These are phyloP conservation scores for Penicillium silybi DNA, from an alignment of 495 filamentous ascomycete species.

Conservation along the genomic window DNA sequence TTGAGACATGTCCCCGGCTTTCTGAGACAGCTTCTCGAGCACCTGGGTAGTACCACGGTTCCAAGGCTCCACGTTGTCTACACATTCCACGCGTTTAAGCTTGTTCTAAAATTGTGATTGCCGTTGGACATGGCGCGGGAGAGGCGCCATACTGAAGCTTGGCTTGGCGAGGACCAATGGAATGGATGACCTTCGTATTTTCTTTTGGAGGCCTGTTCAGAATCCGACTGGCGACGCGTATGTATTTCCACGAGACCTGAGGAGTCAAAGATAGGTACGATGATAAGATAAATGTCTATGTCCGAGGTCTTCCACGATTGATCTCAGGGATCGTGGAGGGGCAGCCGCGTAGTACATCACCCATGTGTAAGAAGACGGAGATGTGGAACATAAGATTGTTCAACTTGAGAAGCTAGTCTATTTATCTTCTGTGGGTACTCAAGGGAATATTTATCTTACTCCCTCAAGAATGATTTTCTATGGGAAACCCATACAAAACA, in stretches of 20 bases:
- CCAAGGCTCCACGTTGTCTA: slow-evolving; percentile 1
- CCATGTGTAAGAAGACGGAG: too few relatives aligned
- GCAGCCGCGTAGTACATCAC: too few relatives aligned
- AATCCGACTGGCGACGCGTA: background rate
- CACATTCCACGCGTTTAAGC: slow-evolving; percentile 5
- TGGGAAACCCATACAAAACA: too few relatives aligned
- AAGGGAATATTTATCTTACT: too few relatives aligned
- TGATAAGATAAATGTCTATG: background rate
- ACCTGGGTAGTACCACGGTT: background rate
- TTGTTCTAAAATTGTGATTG: background rate
- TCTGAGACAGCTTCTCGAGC: background rate
- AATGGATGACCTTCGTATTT: background rate
- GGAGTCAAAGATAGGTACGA: background rate
- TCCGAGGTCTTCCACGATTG: too few relatives aligned
- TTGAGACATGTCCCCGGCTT: background rate
- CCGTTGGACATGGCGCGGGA: slow-evolving; percentile 1
- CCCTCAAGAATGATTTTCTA: too few relatives aligned
- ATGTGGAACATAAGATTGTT: too few relatives aligned
- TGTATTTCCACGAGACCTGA: background rate
- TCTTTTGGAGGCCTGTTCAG: background rate
- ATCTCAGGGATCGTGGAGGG: background rate
- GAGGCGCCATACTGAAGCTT: slow-evolving; percentile 5
- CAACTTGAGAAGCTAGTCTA: too few relatives aligned
- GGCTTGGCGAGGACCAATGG: slow-evolving; percentile 1
- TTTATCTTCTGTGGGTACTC: too few relatives aligned